Conservation (phyloP, 139 green algal species). For the Coelastrella sp. region DNA sequence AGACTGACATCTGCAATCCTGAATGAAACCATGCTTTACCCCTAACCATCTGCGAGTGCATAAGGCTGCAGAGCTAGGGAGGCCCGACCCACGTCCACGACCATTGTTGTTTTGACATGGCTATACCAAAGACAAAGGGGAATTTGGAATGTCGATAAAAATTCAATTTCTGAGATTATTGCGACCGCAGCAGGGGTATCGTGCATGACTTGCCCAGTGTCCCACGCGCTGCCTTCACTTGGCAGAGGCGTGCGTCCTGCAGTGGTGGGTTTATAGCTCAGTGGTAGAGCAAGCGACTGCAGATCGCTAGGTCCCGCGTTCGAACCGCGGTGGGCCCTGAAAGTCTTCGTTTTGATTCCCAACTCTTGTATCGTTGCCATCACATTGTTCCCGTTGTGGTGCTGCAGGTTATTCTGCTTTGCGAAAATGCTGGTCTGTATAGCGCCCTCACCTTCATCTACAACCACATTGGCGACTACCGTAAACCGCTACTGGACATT, state of each 20-base stretch:
- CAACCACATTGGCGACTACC: slow-evolving; percentile 83
- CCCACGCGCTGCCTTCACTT: slow-evolving; percentile 14
- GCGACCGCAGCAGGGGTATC: no score
- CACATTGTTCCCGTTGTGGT: no score
- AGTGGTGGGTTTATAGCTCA: slow-evolving; percentile 54
- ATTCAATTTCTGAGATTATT: no score
- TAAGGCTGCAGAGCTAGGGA: no score
- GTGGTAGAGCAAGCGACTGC: slow-evolving; percentile 61
- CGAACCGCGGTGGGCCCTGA: slow-evolving; percentile 48
- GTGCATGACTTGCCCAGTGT: not conserved
- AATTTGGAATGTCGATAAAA: no score
- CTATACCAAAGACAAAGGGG: no score
- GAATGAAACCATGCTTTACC: no score
- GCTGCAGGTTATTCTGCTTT: slow-evolving; percentile 74
- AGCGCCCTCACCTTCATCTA: slow-evolving; percentile 83
- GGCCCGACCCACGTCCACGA: no score
- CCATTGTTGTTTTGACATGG: no score
- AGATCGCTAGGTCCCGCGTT: slow-evolving; percentile 58
- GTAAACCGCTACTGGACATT: slow-evolving; percentile 81
- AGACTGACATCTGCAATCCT: no score
- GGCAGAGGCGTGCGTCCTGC: slow-evolving; percentile 18
- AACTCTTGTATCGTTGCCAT: no score
- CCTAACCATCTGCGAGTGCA: no score
- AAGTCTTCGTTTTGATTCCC: not conserved
- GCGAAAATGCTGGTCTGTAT: slow-evolving; percentile 77